Evolutionary conservation across 306 rosid genomes (phyloP).

Genomic region (Vigna angularis): DNA sequence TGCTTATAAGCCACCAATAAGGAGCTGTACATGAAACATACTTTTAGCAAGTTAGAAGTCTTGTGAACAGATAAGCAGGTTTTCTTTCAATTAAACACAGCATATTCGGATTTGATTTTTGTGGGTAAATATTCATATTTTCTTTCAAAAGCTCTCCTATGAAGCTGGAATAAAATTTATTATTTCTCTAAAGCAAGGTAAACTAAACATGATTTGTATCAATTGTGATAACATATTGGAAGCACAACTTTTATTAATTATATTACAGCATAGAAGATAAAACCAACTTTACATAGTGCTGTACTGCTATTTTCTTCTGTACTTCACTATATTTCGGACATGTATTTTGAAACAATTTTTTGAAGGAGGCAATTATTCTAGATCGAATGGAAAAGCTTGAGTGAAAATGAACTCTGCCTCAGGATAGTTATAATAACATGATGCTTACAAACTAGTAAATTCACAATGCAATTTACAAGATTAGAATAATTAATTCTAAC

Average conservation of each 20-base stretch:
- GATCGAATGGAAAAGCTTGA: background rate
- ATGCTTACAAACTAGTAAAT: background rate
- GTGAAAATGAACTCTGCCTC: background rate
- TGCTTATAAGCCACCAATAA: background rate
- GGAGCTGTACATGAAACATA: background rate
- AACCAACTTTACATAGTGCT: background rate
- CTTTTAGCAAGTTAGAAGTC: conserved; percentile 1
- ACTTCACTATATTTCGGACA: background rate
- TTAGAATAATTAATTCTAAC: background rate
- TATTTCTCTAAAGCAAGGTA: background rate
- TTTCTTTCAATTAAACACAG: background rate
- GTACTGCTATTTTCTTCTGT: background rate
- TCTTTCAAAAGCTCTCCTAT: background rate
- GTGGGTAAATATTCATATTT: background rate
- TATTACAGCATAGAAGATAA: background rate
- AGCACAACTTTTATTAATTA: background rate
- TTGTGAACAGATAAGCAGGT: background rate
- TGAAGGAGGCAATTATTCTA: background rate
- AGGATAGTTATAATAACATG: background rate
- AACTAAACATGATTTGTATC: background rate
- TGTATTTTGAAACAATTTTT: background rate
- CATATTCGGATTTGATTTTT: background rate
- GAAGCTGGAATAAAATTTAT: background rate
- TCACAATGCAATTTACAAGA: background rate
- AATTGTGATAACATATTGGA: background rate